phyloP scores from a whole-genome alignment of 2,329 filamentous ascomycete species.

The Fusarium sp. region DNA sequence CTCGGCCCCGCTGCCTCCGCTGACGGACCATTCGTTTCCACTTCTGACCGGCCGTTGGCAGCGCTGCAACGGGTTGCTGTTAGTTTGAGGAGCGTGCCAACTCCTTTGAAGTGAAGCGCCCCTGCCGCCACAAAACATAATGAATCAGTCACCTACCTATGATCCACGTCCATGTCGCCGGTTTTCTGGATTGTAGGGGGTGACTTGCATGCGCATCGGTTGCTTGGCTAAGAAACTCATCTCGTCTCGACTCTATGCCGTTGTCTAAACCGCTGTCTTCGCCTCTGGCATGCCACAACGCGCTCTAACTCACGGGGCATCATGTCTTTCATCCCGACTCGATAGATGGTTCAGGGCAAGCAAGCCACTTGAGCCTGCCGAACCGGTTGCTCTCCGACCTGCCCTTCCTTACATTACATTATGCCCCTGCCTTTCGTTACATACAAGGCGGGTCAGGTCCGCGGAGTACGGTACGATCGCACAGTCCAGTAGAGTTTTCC shows the following conservation, averaged over 20 bases:
- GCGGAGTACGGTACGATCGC: slow-evolving; percentile 28
- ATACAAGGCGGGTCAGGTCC: slow-evolving; percentile 43
- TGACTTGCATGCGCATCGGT: slow-evolving; percentile 32
- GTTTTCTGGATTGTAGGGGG: slow-evolving; percentile 22
- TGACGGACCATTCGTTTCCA: slow-evolving; percentile 42
- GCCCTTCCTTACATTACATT: slow-evolving; percentile 13
- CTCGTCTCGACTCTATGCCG: slow-evolving; percentile 36
- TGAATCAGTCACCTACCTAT: slow-evolving; percentile 13
- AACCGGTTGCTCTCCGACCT: slow-evolving; percentile 24
- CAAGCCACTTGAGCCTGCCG: slow-evolving; percentile 26
- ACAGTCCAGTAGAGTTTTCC: slow-evolving; percentile 8
- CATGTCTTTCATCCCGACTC: slow-evolving; percentile 31
- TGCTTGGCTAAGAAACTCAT: slow-evolving; percentile 30
- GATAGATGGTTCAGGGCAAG: slow-evolving; percentile 26
- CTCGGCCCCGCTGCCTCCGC: slow-evolving; percentile 42
- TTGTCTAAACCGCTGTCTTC: slow-evolving; percentile 1
- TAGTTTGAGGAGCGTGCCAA: slow-evolving; percentile 19
- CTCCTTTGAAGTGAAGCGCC: slow-evolving; percentile 40
- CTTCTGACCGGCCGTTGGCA: slow-evolving; percentile 34
- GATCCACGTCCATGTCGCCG: slow-evolving; percentile 36
- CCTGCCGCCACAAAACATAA: slow-evolving; percentile 37
- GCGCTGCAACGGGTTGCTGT: slow-evolving; percentile 15
- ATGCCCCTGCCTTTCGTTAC: slow-evolving; percentile 43
- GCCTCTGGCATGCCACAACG: slow-evolving; percentile 4
- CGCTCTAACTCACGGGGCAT: slow-evolving; percentile 1